Conservation (phyloP, 768 basidiomycete genomes). For the Glaciozyma martinii region DNA sequence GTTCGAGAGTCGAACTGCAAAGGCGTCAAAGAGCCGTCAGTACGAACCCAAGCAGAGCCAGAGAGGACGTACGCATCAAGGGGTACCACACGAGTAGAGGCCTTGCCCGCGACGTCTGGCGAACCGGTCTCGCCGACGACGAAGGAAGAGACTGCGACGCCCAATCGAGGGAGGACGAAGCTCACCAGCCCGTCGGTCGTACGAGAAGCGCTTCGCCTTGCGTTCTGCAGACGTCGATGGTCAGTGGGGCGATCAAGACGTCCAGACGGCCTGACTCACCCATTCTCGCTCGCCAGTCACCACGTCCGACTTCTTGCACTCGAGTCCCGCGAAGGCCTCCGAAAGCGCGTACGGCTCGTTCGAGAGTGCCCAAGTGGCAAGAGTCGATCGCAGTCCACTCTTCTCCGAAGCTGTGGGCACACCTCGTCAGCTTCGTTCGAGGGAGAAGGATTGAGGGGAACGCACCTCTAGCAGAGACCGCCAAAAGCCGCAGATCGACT, state of each 20-base stretch:
- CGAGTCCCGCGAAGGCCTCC: slow-evolving; percentile 14
- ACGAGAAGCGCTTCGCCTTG: neutral
- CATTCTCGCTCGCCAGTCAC: neutral
- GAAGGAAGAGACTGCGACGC: neutral
- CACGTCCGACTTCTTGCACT: slow-evolving; percentile 8
- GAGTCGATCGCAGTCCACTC: neutral
- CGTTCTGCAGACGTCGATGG: neutral
- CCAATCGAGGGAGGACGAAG: neutral
- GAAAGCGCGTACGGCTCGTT: slow-evolving; percentile 2
- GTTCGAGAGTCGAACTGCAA: neutral
- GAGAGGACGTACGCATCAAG: neutral
- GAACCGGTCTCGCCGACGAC: neutral
- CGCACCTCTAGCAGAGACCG: slow-evolving; percentile 1
- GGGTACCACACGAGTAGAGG: neutral
- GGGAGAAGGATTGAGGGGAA: neutral
- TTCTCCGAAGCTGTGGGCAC: too few relatives aligned
- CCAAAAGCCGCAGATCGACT: slow-evolving; percentile 20
- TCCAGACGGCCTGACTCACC: neutral
- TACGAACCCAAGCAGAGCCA: neutral
- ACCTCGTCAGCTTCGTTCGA: too few relatives aligned
- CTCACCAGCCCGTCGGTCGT: neutral
- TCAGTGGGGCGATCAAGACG: neutral
- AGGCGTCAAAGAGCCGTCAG: neutral
- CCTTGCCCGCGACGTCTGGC: neutral
- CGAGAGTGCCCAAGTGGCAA: slow-evolving; percentile 2